A percentile compares a stretch with the other conserved stretches of the same genome.
phyloP scores from a whole-genome alignment of 108 stramenopile genomes.

The Epithemia pelagica region DNA sequence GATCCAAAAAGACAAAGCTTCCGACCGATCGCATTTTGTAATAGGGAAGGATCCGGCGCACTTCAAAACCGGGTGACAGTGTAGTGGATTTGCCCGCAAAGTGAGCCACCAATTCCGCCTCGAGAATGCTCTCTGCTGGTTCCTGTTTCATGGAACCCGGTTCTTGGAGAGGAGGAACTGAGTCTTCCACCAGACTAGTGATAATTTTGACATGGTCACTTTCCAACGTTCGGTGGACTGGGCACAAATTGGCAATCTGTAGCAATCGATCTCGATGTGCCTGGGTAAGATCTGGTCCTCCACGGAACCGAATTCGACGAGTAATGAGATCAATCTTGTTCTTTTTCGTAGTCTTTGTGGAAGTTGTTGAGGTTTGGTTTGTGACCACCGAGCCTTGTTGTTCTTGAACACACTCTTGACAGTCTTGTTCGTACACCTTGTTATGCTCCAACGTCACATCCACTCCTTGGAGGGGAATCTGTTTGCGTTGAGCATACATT shows the following conservation, averaged over 20 bases:
- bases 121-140: neutral
- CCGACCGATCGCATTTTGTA: conserved; percentile 12
- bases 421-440: conserved; percentile 33
- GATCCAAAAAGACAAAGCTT: conserved; percentile 24
- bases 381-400: neutral
- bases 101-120: neutral
- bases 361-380: neutral
- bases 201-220: conserved; percentile 16
- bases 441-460: conserved; percentile 19
- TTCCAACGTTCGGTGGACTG: conserved; percentile 30
- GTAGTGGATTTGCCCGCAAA: neutral
- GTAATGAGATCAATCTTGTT: conserved; percentile 13
- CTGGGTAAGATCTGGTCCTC: conserved; percentile 19
- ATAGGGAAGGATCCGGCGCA: conserved; percentile 13
- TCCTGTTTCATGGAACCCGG: too few species aligned
- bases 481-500: conserved; percentile 35
- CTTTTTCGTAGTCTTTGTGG: conserved; percentile 11
- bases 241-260: conserved; percentile 31
- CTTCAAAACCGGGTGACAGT: neutral
- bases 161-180: too few species aligned
- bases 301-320: conserved; percentile 14
- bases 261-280: conserved; percentile 17
- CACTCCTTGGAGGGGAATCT: conserved; percentile 18
- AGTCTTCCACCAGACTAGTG: neutral
- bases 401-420: conserved; percentile 18